Percentiles rank a stretch among this genome's conserved stretches.
Evolutionary conservation across 1,139 yeast genomes (phyloP).

Genomic region (Yamadazyma kanchanaburiensis): DNA sequence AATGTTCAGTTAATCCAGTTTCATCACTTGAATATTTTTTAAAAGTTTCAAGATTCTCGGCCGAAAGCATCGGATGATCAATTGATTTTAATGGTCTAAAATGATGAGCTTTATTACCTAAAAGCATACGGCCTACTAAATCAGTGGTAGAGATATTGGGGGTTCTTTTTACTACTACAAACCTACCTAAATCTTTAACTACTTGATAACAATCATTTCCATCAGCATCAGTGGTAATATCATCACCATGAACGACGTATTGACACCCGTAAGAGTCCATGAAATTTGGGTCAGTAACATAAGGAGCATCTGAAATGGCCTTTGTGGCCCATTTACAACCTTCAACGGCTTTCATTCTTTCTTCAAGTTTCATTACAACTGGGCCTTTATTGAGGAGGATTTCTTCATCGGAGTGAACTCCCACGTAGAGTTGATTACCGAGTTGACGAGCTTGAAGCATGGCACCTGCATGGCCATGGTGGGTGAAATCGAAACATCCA

Average conservation of each 20-base stretch:
- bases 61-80: slow-evolving; percentile 28
- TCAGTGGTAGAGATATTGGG: slow-evolving; percentile 95
- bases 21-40: slow-evolving; percentile 60
- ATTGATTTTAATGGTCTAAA: slow-evolving; percentile 30
- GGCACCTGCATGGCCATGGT: slow-evolving; percentile 97
- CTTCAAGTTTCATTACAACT: slow-evolving; percentile 82
- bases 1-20: slow-evolving; percentile 60
- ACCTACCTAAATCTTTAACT: slow-evolving; percentile 82
- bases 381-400: slow-evolving; percentile 84
- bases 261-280: slow-evolving; percentile 74
- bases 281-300: slow-evolving; percentile 85
- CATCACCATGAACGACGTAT: slow-evolving; percentile 97
- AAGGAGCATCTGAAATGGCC: slow-evolving; percentile 80
- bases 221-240: slow-evolving; percentile 91
- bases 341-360: slow-evolving; percentile 76
- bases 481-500: slow-evolving; percentile 97
- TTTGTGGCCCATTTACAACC: slow-evolving; percentile 88
- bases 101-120: slow-evolving; percentile 60
- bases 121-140: slow-evolving; percentile 85
- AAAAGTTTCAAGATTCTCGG: slow-evolving; percentile 36
- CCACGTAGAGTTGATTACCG: slow-evolving; percentile 73
- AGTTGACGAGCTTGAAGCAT: slow-evolving; percentile 85
- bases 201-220: slow-evolving; percentile 89
- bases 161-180: slow-evolving; percentile 86
- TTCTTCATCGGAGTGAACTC: slow-evolving; percentile 90